phyloP scores from a whole-genome alignment of 225 moss, liverwort and hornwort species.

The Pseudisothecium myosuroides region DNA sequence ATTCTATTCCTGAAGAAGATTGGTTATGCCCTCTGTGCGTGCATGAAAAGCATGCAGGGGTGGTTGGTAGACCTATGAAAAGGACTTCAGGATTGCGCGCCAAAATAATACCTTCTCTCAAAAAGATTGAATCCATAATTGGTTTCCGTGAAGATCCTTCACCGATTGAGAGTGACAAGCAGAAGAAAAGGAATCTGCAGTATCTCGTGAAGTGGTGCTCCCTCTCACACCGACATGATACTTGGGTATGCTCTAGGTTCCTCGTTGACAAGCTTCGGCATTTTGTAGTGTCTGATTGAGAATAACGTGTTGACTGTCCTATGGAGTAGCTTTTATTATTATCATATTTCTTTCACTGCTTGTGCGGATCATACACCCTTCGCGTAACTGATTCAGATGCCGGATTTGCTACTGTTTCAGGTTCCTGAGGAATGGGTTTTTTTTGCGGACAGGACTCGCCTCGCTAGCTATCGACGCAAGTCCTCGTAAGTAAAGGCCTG shows the following conservation, averaged over 20 bases:
- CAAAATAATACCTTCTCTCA: conserved; percentile 35
- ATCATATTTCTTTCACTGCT: neutral
- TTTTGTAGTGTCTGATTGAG: neutral
- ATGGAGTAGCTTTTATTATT: neutral
- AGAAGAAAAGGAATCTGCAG: conserved; percentile 18
- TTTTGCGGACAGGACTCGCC: conserved; percentile 27
- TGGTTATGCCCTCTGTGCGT: conserved; percentile 77
- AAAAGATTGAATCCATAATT: conserved; percentile 43
- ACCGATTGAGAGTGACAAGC: conserved; percentile 7
- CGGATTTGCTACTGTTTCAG: conserved; percentile 19
- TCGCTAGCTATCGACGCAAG: conserved; percentile 38
- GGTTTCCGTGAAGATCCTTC: conserved; percentile 50
- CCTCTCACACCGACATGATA: conserved; percentile 76
- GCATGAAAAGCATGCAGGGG: conserved; percentile 3
- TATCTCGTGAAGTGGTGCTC: conserved; percentile 80
- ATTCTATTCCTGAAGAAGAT: conserved; percentile 63
- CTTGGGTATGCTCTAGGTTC: conserved; percentile 50
- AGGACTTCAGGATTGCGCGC: conserved; percentile 17
- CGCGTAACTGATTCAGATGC: neutral
- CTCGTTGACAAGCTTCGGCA: neutral
- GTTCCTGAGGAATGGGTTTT: conserved; percentile 73
- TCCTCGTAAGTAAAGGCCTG: conserved; percentile 40
- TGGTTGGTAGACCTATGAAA: conserved; percentile 2
- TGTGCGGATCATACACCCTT: neutral
- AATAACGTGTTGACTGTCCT: neutral